Evolutionary conservation across 2,329 filamentous ascomycete genomes (phyloP).

Genomic region (Trichoderma atrobrunneum): DNA sequence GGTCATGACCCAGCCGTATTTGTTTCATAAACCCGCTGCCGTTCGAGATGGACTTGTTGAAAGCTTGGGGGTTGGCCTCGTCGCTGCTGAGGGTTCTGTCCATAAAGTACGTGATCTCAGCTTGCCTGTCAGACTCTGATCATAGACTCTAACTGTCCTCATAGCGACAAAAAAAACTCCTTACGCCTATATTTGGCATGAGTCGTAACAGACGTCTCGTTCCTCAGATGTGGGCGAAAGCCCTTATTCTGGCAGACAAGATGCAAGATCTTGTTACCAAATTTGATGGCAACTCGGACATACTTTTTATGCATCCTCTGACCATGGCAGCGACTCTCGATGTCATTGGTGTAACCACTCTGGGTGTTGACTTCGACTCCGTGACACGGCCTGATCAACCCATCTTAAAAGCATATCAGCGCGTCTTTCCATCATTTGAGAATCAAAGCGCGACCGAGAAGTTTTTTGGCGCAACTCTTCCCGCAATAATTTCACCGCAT

Average conservation of each 20-base stretch:
- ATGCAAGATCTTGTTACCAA: not conserved
- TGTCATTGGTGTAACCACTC: conserved; percentile 3
- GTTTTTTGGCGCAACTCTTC: not conserved
- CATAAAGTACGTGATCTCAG: not conserved
- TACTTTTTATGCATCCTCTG: not conserved
- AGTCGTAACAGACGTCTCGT: not conserved
- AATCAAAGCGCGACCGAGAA: not conserved
- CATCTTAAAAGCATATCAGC: not conserved
- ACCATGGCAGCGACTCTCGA: conserved; percentile 6
- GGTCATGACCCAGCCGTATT: not conserved
- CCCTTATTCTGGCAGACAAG: not conserved
- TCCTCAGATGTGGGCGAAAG: conserved; percentile 7
- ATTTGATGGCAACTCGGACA: not conserved
- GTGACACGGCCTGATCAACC: not conserved
- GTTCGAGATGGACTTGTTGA: not conserved
- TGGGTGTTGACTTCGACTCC: conserved; percentile 8
- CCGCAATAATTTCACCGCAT: not conserved
- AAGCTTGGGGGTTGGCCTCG: not conserved
- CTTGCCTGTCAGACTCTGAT: not conserved
- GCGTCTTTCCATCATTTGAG: conserved; percentile 1
- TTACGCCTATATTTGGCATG: conserved; percentile 1
- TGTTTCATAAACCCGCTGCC: not conserved
- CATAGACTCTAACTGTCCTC: not conserved
- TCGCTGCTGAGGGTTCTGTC: not conserved
- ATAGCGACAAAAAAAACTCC: conserved; percentile 10